A percentile compares a stretch with the other conserved stretches of the same genome.
These are phyloP conservation scores for Evernia prunastri DNA, from an alignment of 495 filamentous ascomycete genomes.

Conservation along the genomic window DNA sequence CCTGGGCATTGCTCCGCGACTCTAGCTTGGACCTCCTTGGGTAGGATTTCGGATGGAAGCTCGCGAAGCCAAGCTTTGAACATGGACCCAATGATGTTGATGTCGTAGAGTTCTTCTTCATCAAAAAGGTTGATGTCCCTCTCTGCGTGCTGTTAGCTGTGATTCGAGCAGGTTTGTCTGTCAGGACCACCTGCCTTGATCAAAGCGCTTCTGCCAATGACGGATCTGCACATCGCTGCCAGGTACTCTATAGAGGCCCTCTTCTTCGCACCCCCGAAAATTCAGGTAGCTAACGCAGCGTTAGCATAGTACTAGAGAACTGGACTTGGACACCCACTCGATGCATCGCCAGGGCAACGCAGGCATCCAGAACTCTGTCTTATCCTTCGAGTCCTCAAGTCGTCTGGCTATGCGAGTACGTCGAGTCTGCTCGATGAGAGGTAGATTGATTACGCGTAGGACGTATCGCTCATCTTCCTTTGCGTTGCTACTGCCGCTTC, in stretches of 20 bases:
- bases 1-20: constrained; percentile 67
- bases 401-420: constrained; percentile 78
- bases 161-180: neutral
- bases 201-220: constrained; percentile 81
- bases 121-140: constrained; percentile 80
- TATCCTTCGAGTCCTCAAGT: constrained; percentile 75
- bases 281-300: constrained; percentile 62
- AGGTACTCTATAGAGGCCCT: constrained; percentile 82
- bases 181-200: constrained; percentile 51
- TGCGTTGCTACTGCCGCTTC: constrained; percentile 65
- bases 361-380: constrained; percentile 97
- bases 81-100: constrained; percentile 88
- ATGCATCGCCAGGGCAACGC: constrained; percentile 86
- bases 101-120: constrained; percentile 77
- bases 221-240: constrained; percentile 78
- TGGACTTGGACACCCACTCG: constrained; percentile 47
- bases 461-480: constrained; percentile 67
- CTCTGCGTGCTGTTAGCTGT: constrained; percentile 42
- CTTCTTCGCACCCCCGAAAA: constrained; percentile 80
- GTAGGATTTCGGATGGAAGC: constrained; percentile 84
- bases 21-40: constrained; percentile 66
- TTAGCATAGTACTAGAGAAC: constrained; percentile 15
- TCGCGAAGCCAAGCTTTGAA: constrained; percentile 92
- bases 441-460: constrained; percentile 69
- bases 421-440: constrained; percentile 78